Base-by-base conservation (phyloP, 164 flowering plant genomes). In the Platanus orientalis region DNA sequence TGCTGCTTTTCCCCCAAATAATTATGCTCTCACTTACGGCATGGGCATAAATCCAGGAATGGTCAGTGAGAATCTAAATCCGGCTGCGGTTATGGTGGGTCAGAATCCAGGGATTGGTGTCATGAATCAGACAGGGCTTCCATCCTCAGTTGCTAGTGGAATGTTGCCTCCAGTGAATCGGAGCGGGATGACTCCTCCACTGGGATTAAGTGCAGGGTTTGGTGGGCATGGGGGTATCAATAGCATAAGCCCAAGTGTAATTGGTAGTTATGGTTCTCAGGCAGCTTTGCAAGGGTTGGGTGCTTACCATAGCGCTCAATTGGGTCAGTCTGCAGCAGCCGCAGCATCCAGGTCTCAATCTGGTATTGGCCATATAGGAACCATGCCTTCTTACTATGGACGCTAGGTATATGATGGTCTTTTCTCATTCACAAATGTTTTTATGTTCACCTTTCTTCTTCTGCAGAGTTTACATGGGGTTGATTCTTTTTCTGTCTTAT, bases 251-350 rank as follows among this genome's bases (percentile, higher is more conserved):
- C 83, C 85, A 0, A 75, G 63, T 51, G 69, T 79, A 53, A 78
- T 74, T 47, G 78, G 70, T 21, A 76, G 53, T 64, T 82, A 77
- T 75, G 77, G 76, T 53, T 65, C 83, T 26, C 78, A 73, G 47
- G 76, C 73, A 21, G 83, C 77, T 55, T 62, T 79, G 64, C 78
- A 77, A 29, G 86, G 86, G 13, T 23, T 73, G 45, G 76, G 75
- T 51, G 76, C 70, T n/a, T 79, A 72, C 60, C 78, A 77, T 65
- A 66, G 76, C 56, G 44, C 71, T 7, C 80, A 68, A 24, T 23
- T 62, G 12, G 77, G 77, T 53, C 77, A 71, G 29, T 54, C 77
- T 36, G 56, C 79, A 13, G 62, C 65, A 11, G 16, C 62, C 23
- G 66, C 69, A 29, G 59, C 59, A 26, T 34, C 69, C 5, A 69